Base-by-base conservation (phyloP, 768 basidiomycete genomes). In the Mycena polygramma region DNA sequence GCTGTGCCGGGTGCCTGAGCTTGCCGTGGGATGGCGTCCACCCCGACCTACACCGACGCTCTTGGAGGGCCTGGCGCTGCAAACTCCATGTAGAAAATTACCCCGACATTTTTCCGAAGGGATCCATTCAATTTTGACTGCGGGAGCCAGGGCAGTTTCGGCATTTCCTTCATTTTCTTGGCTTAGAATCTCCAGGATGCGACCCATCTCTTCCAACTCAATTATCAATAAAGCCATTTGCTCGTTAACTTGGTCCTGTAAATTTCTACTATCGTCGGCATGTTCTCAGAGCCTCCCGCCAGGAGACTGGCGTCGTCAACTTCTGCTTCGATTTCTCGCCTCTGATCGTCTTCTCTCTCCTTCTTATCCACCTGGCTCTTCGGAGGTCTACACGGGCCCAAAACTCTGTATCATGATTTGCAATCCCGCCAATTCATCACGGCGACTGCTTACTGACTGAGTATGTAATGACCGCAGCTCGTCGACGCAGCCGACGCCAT, bases 371-470 rank as follows among this genome's bases (percentile, higher is more conserved):
- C 30, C 30, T 30, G 30, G 30, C 30, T 30, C 30, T 30, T 30
- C 30, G 30, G 30, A 30, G 30, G 30, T 30, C 30, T 30, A 30
- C 30, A 30, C 30, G 46, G 57, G 30, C 20, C 62, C 4, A 7
- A 10, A 10, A 41, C 41, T 10, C 41, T 41, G 4, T 15, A 41
- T 10, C 41, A 15, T 41, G 7, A 19, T 46, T 46, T 14, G 10
- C 43, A 5, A 39, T 54, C 35, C 59, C 57, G 57, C 30, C 15
- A 22, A 22, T 57, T 22, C n/a, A 60, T 41, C 53, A 26, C 73
- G n/a, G 71, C 74, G 11, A 74, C 69, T 20, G 41, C 41, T 26
- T 46, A 41, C 60, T 49, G 63, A 30, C 39, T 26, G 58, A 3
- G 20, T 19, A 35, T 46, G 37, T 54, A 49, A 54, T 48, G 11